A percentile compares a stretch with the other conserved stretches of the same genome.
These are phyloP conservation scores for Verticillium longisporum DNA, from an alignment of 2,329 filamentous ascomycete genomes.

Conservation along the genomic window DNA sequence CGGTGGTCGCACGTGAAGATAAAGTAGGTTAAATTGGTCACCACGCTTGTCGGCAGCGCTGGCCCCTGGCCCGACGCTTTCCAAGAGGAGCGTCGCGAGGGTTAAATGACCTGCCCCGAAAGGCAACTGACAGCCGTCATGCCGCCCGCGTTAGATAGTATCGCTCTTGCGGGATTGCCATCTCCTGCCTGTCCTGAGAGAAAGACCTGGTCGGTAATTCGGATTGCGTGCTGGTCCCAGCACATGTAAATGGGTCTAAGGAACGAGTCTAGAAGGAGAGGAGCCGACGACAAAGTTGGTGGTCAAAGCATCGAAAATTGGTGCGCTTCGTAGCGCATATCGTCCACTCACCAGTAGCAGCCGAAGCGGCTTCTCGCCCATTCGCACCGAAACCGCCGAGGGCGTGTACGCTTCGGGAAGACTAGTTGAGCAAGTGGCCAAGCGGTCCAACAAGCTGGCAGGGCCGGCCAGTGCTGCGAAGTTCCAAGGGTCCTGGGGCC, in stretches of 20 bases:
- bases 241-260: background rate
- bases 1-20: background rate
- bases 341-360: background rate
- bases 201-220: background rate
- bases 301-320: background rate
- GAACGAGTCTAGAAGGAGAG: background rate
- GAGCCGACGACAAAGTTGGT: background rate
- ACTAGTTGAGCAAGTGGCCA: background rate
- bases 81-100: background rate
- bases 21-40: background rate
- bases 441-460: background rate
- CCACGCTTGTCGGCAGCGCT: background rate
- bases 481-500: slow-evolving; percentile 1
- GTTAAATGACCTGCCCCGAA: background rate
- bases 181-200: background rate
- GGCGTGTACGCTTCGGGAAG: background rate
- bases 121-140: background rate
- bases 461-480: background rate
- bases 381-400: slow-evolving; percentile 1
- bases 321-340: background rate
- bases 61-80: background rate
- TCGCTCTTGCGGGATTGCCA: background rate
- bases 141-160: background rate
- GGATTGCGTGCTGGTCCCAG: background rate
- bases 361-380: background rate